Evolutionary conservation across 768 basidiomycete species (phyloP).

Genomic region (Flagelloscypha sp.): DNA sequence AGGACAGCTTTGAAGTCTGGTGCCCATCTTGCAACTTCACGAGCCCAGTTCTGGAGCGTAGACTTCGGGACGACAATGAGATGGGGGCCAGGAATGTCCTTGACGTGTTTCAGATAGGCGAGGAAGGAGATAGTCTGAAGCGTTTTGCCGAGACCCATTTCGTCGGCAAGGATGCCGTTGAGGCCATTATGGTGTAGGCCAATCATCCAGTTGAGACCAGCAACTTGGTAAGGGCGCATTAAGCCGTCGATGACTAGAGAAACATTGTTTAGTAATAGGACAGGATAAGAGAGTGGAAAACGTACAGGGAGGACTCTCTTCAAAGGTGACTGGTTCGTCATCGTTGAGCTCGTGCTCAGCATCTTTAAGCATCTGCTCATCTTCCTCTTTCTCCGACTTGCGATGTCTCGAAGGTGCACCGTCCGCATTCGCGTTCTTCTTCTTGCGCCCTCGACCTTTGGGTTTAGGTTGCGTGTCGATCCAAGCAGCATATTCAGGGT

Average conservation of each 20-base stretch:
- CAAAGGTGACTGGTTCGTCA: constrained; percentile 91
- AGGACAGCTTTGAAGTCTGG: constrained; percentile 78
- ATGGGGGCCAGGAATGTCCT: constrained; percentile 71
- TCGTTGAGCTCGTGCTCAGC: constrained; percentile 71
- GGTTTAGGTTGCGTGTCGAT: constrained; percentile 82
- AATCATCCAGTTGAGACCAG: constrained; percentile 97
- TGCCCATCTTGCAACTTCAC: constrained; percentile 90
- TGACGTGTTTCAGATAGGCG: constrained; percentile 85
- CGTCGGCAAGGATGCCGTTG: constrained; percentile 95
- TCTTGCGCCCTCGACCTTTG: constrained; percentile 81
- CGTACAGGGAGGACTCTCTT: constrained; percentile 85
- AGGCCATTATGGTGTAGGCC: constrained; percentile 93
- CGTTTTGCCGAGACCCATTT: constrained; percentile 99
- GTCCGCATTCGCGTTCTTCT: constrained; percentile 48
- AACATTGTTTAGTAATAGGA: constrained; percentile 3
- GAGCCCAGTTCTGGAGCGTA: constrained; percentile 92
- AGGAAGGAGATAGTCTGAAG: constrained; percentile 97
- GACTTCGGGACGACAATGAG: constrained; percentile 98
- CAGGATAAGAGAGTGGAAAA: constrained; percentile 6
- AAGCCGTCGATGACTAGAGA: constrained; percentile 71
- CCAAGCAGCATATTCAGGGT: constrained; percentile 88
- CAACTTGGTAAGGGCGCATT: constrained; percentile 93
- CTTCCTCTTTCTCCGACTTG: constrained; percentile 97
- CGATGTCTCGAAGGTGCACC: constrained; percentile 56
- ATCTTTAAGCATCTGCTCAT: constrained; percentile 88